These are phyloP conservation scores for Penicillium sumatraense DNA, from an alignment of 2,329 filamentous ascomycete species.

Conservation along the genomic window DNA sequence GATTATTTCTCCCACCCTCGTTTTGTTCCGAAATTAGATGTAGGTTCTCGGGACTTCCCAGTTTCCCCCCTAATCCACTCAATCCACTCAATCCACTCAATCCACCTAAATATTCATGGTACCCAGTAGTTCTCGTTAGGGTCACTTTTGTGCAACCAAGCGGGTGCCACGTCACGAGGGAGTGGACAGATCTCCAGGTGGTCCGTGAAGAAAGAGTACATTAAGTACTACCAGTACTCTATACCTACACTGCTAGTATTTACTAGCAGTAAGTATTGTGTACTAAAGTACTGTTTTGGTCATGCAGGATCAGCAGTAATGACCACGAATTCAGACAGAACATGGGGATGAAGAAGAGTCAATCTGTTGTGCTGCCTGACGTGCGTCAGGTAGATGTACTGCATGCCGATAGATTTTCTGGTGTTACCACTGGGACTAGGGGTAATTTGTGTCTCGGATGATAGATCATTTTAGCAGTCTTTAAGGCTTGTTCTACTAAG, in stretches of 20 bases:
- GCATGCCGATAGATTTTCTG: background rate
- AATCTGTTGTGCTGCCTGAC: constrained; percentile 11
- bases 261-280: no score
- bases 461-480: no score
- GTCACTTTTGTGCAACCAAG: background rate
- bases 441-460: background rate
- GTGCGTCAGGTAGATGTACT: constrained; percentile 8
- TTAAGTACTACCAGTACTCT: no score
- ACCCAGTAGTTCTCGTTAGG: background rate
- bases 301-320: background rate
- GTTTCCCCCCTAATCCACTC: no score
- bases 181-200: background rate
- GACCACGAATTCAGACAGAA: background rate
- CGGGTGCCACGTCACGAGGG: constrained; percentile 6
- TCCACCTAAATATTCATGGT: background rate
- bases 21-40: no score
- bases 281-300: no score
- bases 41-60: no score
- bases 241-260: no score
- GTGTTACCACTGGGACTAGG: background rate
- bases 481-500: no score
- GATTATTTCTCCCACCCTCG: background rate
- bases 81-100: no score
- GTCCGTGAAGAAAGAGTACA: background rate
- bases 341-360: background rate